Conservation (phyloP, 208 protist genomes). For the Trichomonas vaginalis region DNA sequence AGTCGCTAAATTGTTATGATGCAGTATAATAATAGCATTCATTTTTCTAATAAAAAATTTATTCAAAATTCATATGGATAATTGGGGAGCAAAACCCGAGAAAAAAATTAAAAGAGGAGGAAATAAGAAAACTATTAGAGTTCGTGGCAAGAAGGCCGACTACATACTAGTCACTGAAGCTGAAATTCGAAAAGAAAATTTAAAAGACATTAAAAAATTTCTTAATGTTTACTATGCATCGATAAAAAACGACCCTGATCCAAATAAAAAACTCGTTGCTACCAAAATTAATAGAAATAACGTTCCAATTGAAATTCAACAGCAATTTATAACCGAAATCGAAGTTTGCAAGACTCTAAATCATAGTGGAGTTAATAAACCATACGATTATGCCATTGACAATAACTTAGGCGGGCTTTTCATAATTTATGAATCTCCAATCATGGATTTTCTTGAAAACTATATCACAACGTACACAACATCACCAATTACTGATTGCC, state of each 20-base stretch:
- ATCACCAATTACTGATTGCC: background rate
- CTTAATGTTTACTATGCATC: background rate
- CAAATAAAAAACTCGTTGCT: background rate
- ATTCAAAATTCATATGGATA: too few relatives aligned
- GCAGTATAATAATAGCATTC: too few relatives aligned
- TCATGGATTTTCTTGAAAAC: background rate
- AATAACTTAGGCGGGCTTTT: background rate
- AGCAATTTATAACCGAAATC: background rate
- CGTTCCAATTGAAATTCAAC: background rate
- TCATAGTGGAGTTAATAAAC: background rate
- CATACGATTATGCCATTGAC: background rate
- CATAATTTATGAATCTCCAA: background rate
- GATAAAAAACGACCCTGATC: background rate
- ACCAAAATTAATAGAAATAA: background rate
- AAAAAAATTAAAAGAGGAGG: too few relatives aligned
- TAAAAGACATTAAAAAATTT: background rate
- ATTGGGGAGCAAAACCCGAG: too few relatives aligned
- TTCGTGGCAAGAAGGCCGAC: background rate
- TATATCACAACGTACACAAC: background rate
- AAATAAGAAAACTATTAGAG: too few relatives aligned
- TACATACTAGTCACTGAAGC: background rate
- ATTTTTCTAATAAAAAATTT: too few relatives aligned
- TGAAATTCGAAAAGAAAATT: too few relatives aligned
- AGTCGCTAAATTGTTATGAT: too few relatives aligned
- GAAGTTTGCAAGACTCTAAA: background rate